phyloP scores from a whole-genome alignment of 2,329 filamentous ascomycete species.

The Ploettnerulaceae sp. region DNA sequence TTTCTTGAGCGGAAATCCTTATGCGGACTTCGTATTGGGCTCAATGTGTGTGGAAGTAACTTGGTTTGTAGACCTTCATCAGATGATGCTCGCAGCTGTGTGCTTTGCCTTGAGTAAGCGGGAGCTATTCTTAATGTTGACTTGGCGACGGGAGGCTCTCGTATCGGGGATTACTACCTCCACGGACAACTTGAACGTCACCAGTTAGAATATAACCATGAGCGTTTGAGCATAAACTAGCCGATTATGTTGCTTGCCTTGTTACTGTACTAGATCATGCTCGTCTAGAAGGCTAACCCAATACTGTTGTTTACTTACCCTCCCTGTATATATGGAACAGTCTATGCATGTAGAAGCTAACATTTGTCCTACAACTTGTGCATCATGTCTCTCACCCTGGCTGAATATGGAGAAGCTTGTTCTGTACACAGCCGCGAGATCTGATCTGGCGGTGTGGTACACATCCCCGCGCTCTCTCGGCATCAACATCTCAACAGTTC shows the following conservation, averaged over 20 bases:
- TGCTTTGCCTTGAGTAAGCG: not conserved
- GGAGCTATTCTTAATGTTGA: not conserved
- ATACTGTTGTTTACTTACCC: too few species aligned
- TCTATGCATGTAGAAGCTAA: too few species aligned
- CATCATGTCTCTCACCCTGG: not conserved
- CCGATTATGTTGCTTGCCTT: too few species aligned
- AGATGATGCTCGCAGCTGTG: conserved; percentile 2
- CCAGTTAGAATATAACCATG: too few species aligned
- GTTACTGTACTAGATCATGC: too few species aligned
- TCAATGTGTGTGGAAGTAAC: not conserved
- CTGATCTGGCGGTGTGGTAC: not conserved
- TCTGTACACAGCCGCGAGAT: conserved; percentile 1
- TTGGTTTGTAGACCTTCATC: not conserved
- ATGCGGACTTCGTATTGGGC: conserved; percentile 4
- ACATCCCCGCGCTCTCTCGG: too few species aligned
- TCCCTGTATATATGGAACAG: too few species aligned
- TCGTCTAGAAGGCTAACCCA: too few species aligned
- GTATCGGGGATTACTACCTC: conserved; percentile 6
- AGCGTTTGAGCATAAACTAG: too few species aligned
- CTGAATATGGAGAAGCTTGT: conserved; percentile 1
- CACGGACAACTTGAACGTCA: too few species aligned
- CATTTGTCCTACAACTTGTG: too few species aligned
- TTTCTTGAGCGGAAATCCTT: not conserved
- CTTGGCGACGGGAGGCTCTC: not conserved
- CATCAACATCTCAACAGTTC: too few species aligned